Base-by-base conservation (phyloP, 108 stramenopile genomes). In the Pseudonitzschia pungens region DNA sequence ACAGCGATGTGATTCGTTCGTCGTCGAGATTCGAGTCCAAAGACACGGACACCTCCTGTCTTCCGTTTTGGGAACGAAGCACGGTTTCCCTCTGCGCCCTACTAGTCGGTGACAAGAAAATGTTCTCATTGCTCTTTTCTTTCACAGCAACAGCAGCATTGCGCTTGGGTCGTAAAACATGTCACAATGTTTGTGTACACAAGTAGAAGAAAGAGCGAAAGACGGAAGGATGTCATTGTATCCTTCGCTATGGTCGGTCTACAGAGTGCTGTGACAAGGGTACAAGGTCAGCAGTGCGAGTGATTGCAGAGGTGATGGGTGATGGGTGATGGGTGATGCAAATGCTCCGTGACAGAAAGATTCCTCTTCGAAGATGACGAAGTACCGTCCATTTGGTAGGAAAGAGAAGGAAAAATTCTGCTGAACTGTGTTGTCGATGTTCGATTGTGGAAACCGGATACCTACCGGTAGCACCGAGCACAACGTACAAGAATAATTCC, bases 1-100 rank as follows among this genome's bases (percentile, higher is more conserved):
- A 91, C 0, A 91, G 78, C 2, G 76, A 54, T 44, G 77, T 75
- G 2, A 85, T 65, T 57, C 81, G 79, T 45, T 85, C 82, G 33
- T 91, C 87, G 27, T 71, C 50, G n/a, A 77, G 50, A 72, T 69
- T 27, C n/a, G 65, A 41, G 31, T 74, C 55, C 27, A 74, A 40
- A 26, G 7, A 33, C 53, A 74, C 74, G 15, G 60, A 62, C 11
- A 62, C 7, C 20, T 62, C 60, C 60, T 58, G 57, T 20, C 18
- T 42, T n/a, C 24, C 54, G n/a, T n/a, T n/a, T n/a, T n/a, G n/a
- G n/a, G 54, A 12, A 55, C 3, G 10, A 10, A 55, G 54, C 4
- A 22, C 22, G 26, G 54, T 55, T 26, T 55, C 2, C 26, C 26
- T 22, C 26, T 21, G 26, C 26, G 2, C 54, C 24, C 24, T 26